These are phyloP conservation scores for Allodekkera sacchari DNA, from an alignment of 805 yeast species.

Conservation along the genomic window DNA sequence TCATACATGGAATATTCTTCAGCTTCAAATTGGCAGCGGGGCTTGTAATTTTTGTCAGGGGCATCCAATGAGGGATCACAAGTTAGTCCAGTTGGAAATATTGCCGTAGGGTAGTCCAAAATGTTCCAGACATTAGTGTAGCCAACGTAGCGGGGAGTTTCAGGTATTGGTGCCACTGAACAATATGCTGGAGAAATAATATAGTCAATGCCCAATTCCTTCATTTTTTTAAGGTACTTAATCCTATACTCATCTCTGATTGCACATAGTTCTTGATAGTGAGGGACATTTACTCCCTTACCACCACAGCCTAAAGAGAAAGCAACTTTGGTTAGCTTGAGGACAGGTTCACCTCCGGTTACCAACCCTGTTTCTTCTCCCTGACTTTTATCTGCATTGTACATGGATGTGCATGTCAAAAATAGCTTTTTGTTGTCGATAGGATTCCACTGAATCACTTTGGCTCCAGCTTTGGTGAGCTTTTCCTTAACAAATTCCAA, in stretches of 20 bases:
- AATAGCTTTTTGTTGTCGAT: slow-evolving; percentile 45
- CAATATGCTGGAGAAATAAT: slow-evolving; percentile 55
- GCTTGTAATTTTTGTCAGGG: slow-evolving; percentile 27
- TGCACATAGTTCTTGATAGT: slow-evolving; percentile 37
- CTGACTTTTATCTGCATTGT: slow-evolving; percentile 54
- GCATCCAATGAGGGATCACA: slow-evolving; percentile 43
- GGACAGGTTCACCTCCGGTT: slow-evolving; percentile 59
- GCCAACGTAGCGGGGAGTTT: slow-evolving; percentile 57
- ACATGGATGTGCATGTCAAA: slow-evolving; percentile 43
- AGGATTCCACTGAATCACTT: slow-evolving; percentile 43
- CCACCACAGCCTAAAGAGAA: slow-evolving; percentile 51
- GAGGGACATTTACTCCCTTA: slow-evolving; percentile 32
- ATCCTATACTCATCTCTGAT: slow-evolving; percentile 46
- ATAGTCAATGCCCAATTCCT: slow-evolving; percentile 45
- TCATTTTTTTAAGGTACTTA: slow-evolving; percentile 40
- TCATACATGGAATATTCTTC: slow-evolving; percentile 25
- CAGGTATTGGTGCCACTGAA: slow-evolving; percentile 59
- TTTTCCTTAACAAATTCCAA: slow-evolving; percentile 42
- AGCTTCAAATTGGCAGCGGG: slow-evolving; percentile 32
- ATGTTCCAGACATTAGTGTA: slow-evolving; percentile 63
- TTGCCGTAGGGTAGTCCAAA: slow-evolving; percentile 57
- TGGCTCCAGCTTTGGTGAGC: slow-evolving; percentile 47
- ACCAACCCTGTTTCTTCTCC: slow-evolving; percentile 38
- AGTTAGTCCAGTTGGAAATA: slow-evolving; percentile 46
- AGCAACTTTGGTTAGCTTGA: slow-evolving; percentile 44